These are phyloP conservation scores for Fusarium fracticaudum DNA, from an alignment of 2,329 filamentous ascomycete species.

Conservation along the genomic window DNA sequence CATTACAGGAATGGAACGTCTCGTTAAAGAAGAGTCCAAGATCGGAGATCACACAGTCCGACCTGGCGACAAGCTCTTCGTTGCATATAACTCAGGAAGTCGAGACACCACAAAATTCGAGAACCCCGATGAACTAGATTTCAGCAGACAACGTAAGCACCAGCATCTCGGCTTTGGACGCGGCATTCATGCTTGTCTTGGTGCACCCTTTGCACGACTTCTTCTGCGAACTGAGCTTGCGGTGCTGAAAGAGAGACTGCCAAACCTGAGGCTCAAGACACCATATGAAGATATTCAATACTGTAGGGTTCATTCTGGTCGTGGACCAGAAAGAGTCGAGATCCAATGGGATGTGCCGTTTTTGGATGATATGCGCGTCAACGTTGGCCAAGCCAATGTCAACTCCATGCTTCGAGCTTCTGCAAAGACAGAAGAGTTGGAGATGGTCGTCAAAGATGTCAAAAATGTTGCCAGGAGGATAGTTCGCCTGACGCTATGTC, in stretches of 20 bases:
- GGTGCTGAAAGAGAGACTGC: background rate
- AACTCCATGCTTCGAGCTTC: background rate
- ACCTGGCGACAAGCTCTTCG: background rate
- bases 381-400: background rate
- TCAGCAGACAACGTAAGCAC: background rate
- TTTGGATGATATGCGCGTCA: background rate
- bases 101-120: background rate
- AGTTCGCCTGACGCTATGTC: background rate
- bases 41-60: background rate
- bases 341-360: background rate
- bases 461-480: background rate
- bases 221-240: background rate
- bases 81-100: background rate
- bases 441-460: background rate
- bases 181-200: background rate
- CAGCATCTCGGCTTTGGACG: background rate
- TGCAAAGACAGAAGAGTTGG: background rate
- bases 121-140: background rate
- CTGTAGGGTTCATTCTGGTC: background rate
- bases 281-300: background rate
- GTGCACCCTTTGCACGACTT: background rate
- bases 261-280: background rate
- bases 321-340: background rate
- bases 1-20: background rate
- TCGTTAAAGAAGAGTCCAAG: background rate